A percentile compares a stretch with the other conserved stretches of the same genome.
phyloP scores from a whole-genome alignment of 306 rosid species.

The Hylodesmum podocarpum region DNA sequence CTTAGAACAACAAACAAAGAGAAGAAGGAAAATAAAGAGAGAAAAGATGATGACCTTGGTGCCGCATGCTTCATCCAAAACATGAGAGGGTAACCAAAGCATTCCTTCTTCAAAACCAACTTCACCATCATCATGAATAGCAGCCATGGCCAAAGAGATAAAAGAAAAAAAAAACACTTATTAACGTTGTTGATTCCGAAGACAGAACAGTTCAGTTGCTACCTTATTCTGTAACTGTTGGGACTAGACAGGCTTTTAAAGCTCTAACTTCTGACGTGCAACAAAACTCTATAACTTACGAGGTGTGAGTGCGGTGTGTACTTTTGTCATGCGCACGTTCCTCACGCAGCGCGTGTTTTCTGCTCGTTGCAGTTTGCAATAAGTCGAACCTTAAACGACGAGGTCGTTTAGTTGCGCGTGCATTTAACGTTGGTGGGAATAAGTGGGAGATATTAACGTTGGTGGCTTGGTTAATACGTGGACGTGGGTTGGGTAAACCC shows the following conservation, averaged over 20 bases:
- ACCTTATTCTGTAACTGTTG: conserved; percentile 29
- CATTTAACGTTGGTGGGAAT: not conserved
- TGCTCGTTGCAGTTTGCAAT: not conserved
- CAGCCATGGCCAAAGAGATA: conserved; percentile 42
- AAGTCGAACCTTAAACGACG: not conserved
- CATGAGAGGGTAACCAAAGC: conserved; percentile 61
- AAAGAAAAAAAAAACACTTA: not conserved
- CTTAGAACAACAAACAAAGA: not conserved
- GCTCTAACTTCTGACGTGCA: conserved; percentile 65
- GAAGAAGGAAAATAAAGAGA: not conserved
- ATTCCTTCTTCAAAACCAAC: conserved; percentile 61
- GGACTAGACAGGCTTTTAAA: conserved; percentile 37
- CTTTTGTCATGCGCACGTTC: not conserved
- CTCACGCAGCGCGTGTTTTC: not conserved
- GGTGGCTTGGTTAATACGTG: not conserved
- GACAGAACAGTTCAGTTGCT: conserved; percentile 20
- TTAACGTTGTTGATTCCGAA: not conserved
- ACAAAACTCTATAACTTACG: conserved; percentile 37
- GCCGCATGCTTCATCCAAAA: conserved; percentile 46
- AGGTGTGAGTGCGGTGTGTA: not conserved
- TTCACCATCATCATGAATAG: conserved; percentile 39
- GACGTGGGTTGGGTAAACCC: conserved; percentile 53
- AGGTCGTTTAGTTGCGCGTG: conserved; percentile 15
- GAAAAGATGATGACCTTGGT: conserved; percentile 36
- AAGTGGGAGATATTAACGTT: not conserved